These are phyloP conservation scores for Lepidium sativum DNA, from an alignment of 345 rosid species.

Conservation along the genomic window DNA sequence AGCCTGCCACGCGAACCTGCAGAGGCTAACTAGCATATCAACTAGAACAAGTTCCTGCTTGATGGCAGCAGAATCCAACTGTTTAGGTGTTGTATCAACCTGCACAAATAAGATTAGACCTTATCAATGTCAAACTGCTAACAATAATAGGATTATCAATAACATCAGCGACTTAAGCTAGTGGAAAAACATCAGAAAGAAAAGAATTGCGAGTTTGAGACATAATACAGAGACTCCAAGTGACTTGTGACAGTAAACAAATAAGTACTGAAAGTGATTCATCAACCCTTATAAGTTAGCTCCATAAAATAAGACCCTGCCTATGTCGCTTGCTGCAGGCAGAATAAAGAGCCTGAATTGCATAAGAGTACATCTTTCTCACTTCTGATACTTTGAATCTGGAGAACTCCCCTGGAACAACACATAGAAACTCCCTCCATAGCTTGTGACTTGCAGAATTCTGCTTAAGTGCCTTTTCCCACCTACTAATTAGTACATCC, in stretches of 20 bases:
- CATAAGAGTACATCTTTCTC: slow-evolving; percentile 87
- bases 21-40: slow-evolving; percentile 77
- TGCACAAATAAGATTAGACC: slow-evolving; percentile 32
- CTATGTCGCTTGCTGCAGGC: slow-evolving; percentile 81
- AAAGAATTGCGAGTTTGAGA: background rate
- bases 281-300: slow-evolving; percentile 3
- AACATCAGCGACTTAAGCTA: background rate
- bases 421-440: slow-evolving; percentile 81
- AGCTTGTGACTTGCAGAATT: slow-evolving; percentile 64
- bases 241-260: background rate
- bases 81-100: slow-evolving; percentile 41
- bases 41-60: slow-evolving; percentile 78
- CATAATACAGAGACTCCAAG: slow-evolving; percentile 11
- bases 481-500: slow-evolving; percentile 67
- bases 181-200: background rate
- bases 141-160: background rate
- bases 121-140: slow-evolving; percentile 1
- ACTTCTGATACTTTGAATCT: slow-evolving; percentile 85
- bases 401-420: slow-evolving; percentile 81
- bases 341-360: slow-evolving; percentile 75
- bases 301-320: slow-evolving; percentile 72
- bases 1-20: slow-evolving; percentile 96
- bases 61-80: slow-evolving; percentile 38
- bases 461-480: slow-evolving; percentile 72
- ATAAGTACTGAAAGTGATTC: slow-evolving; percentile 2